Base-by-base conservation (phyloP, 768 basidiomycete genomes). In the Solioccasus polychromus region DNA sequence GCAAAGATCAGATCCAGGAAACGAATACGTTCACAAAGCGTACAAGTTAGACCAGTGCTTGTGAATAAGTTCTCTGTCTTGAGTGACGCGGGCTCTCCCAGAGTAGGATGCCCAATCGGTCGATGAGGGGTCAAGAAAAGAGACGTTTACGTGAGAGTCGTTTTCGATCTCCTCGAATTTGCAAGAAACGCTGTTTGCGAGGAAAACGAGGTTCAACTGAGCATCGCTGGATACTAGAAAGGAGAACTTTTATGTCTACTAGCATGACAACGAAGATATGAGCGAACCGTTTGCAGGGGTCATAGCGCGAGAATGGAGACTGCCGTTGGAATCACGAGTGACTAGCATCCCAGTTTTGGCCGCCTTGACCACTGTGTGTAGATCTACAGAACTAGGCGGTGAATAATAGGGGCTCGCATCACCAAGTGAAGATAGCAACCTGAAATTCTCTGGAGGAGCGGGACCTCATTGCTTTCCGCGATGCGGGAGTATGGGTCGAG, bases 291-390 rank as follows among this genome's bases (percentile, higher is more conserved):
- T 70, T n/a, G 78, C 72, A 17, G 85, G 85, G 14, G 76, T 73
- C 92, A 94, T 93, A 20, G 84, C 83, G 45, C 91, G 78, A 8
- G 88, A 80, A 63, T 93, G 91, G 18, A 94, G 64, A 34, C 77
- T 69, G 1, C 88, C 89, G 44, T 79, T 71, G 12, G 74, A 59
- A 15, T 80, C 75, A 29, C 85, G 82, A 12, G 88, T 89, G 9
- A 87, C 86, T 17, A 93, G 68, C 83, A 92, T 89, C 42, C 83
- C 86, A 0, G 77, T 81, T 55, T 78, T 73, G 8, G 82, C 80
- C 1, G 71, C 67, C 46, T 80, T 76, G 44, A 91, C 61, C 45
- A 92, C 79, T 20, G 71, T 69, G 50, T 84, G 80, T 24, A 91
- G 74, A 42, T 74, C 85, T 85, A 40, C 28, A 10, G 23, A 15